These are phyloP conservation scores for Cotoneaster glaucophyllus DNA, from an alignment of 306 rosid species.

Conservation along the genomic window DNA sequence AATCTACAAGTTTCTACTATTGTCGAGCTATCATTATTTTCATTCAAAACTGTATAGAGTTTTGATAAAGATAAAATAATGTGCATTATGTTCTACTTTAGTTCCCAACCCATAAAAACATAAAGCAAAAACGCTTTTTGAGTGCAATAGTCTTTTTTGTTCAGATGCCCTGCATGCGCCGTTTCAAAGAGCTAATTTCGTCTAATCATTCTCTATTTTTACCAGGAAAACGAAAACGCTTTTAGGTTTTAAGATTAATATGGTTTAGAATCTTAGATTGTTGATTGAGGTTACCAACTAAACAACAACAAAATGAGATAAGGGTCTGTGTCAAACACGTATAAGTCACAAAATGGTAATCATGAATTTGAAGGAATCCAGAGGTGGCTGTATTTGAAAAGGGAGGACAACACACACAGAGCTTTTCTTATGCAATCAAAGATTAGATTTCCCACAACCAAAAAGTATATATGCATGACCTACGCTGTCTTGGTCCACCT, in stretches of 20 bases:
- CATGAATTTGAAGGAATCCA: slow-evolving; percentile 14
- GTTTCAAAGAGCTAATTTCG: no score
- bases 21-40: neutral
- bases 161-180: no score
- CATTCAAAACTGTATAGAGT: neutral
- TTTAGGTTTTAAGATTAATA: neutral
- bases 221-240: neutral
- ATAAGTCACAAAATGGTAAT: slow-evolving; percentile 18
- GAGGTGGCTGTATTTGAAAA: slow-evolving; percentile 9
- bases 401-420: slow-evolving; percentile 23
- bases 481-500: slow-evolving; percentile 21
- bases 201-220: no score
- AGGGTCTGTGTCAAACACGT: slow-evolving; percentile 4
- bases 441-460: slow-evolving; percentile 23
- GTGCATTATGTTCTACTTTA: neutral
- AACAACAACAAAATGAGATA: neutral
- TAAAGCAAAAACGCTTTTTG: neutral
- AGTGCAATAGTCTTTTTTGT: neutral
- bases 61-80: neutral
- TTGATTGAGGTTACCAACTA: neutral
- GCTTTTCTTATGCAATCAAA: slow-evolving; percentile 20
- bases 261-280: neutral
- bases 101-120: neutral
- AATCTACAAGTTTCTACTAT: neutral
- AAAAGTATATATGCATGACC: slow-evolving; percentile 19